Conservation (phyloP, 139 green algal genomes). For the Trebouxia sp. region DNA sequence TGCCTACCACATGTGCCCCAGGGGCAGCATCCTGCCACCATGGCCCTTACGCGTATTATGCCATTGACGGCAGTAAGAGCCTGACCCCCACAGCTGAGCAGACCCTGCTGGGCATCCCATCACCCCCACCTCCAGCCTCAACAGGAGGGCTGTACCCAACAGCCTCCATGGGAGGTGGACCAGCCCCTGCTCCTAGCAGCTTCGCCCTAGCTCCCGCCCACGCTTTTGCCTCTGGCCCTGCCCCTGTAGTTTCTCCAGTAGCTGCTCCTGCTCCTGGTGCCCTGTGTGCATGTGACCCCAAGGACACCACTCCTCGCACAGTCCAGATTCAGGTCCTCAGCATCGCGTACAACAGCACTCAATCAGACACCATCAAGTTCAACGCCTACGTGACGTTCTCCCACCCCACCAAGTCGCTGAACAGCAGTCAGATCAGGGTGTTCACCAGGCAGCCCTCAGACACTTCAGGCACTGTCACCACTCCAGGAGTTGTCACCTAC, state of each 20-base stretch:
- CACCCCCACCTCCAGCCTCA: no score
- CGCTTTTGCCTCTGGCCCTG: neutral
- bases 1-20: neutral
- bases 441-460: constrained; percentile 13
- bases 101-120: neutral
- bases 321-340: constrained; percentile 29
- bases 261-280: neutral
- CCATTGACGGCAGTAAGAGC: neutral
- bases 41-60: constrained; percentile 4
- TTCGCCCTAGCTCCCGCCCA: neutral
- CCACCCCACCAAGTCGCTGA: constrained; percentile 16
- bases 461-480: neutral
- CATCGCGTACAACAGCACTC: constrained; percentile 24
- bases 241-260: neutral
- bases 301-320: constrained; percentile 9
- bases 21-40: neutral
- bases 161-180: neutral
- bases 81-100: neutral
- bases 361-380: constrained; percentile 21
- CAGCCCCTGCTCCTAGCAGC: neutral
- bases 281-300: neutral
- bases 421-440: constrained; percentile 6
- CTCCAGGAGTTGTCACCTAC: neutral
- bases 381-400: constrained; percentile 26
- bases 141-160: no score